These are phyloP conservation scores for Patellifolia procumbens DNA, from an alignment of 179 eudicot species.

Conservation along the genomic window DNA sequence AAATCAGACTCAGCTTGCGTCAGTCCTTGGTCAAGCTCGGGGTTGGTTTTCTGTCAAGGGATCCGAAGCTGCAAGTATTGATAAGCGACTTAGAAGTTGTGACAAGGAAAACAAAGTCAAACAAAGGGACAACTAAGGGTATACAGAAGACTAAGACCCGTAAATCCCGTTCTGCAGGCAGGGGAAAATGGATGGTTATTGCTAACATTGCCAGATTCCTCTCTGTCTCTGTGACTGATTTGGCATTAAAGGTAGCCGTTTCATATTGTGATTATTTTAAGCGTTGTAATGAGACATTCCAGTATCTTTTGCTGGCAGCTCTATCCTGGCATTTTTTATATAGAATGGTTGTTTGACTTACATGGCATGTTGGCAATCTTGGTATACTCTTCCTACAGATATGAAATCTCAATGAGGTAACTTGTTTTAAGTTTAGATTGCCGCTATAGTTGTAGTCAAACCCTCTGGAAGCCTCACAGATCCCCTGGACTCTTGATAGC, in stretches of 20 bases:
- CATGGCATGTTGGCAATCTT: background rate
- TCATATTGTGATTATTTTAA: slow-evolving; percentile 6
- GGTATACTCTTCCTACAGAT: background rate
- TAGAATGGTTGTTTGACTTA: slow-evolving; percentile 11
- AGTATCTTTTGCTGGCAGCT: slow-evolving; percentile 6
- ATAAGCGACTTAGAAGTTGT: slow-evolving; percentile 86
- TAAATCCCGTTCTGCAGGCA: slow-evolving; percentile 66
- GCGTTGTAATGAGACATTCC: slow-evolving; percentile 5
- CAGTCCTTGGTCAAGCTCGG: slow-evolving; percentile 95
- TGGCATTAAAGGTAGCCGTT: slow-evolving; percentile 68
- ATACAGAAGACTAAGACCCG: slow-evolving; percentile 52
- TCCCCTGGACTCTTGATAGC: background rate
- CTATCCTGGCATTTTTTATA: background rate
- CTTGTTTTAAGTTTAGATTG: background rate
- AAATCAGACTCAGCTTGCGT: slow-evolving; percentile 87
- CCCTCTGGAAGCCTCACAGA: background rate
- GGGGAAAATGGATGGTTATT: slow-evolving; percentile 91
- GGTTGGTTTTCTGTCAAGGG: slow-evolving; percentile 85
- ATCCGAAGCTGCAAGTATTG: slow-evolving; percentile 85
- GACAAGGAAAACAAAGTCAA: slow-evolving; percentile 53
- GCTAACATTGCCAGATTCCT: slow-evolving; percentile 89
- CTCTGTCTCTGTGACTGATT: slow-evolving; percentile 77
- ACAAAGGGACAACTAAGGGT: slow-evolving; percentile 44
- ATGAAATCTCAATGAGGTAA: background rate
- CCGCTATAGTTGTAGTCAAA: background rate